Evolutionary conservation across 1,284 basidiomycete species (phyloP).

Genomic region (Mycena sp.): DNA sequence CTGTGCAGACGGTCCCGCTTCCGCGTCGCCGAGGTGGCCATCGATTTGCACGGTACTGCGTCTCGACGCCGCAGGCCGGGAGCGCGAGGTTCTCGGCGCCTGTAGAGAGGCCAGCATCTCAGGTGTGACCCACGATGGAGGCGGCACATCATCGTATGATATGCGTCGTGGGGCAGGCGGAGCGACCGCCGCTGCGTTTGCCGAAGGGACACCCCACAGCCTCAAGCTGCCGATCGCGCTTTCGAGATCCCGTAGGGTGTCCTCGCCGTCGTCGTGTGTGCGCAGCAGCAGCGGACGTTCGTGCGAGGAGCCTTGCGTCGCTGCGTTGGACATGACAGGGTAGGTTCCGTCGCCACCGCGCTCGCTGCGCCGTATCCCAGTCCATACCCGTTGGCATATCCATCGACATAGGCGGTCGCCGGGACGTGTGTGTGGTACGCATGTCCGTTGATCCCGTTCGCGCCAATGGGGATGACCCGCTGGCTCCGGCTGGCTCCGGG

Average conservation of each 20-base stretch:
- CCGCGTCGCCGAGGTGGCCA: slow-evolving; percentile 12
- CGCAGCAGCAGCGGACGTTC: slow-evolving; percentile 8
- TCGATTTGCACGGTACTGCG: slow-evolving; percentile 26
- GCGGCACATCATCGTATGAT: too few species aligned
- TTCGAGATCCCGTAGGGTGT: slow-evolving; percentile 10
- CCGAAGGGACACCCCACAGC: slow-evolving; percentile 13
- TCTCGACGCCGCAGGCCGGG: slow-evolving; percentile 16
- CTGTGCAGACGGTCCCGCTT: neutral
- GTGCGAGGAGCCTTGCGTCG: slow-evolving; percentile 17
- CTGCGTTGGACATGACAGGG: neutral
- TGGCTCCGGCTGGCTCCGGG: slow-evolving; percentile 27
- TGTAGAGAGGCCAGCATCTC: too few species aligned
- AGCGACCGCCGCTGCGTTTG: slow-evolving; percentile 23
- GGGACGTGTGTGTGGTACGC: slow-evolving; percentile 18
- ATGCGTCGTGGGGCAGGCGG: slow-evolving; percentile 1
- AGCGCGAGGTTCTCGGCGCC: neutral
- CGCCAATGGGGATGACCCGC: slow-evolving; percentile 24
- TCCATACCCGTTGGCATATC: slow-evolving; percentile 22
- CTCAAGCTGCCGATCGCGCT: slow-evolving; percentile 14
- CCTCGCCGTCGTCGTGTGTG: neutral
- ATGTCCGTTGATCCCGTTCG: neutral
- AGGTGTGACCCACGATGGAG: too few species aligned
- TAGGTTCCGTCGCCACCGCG: neutral
- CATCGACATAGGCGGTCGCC: slow-evolving; percentile 22
- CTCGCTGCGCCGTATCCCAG: slow-evolving; percentile 20